Evolutionary conservation across 73 alveolate genomes (phyloP), one percentile per base, ranked within the genome.

Genomic region (Symbiodinium natans): DNA sequence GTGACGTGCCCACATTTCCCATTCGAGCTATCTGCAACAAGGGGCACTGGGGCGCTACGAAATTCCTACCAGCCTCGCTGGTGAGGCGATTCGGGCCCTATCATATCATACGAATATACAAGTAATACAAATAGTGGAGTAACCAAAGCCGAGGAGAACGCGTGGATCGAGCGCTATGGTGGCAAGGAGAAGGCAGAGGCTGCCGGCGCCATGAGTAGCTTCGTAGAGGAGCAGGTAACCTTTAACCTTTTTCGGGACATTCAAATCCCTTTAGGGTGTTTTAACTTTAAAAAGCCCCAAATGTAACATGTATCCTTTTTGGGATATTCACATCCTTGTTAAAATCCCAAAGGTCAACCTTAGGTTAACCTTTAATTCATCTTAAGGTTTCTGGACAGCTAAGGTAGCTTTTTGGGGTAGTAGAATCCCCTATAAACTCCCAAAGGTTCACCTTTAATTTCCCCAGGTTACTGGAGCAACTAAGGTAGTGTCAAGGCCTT

Each of bases 151-250:
- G n/a, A n/a, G n/a, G n/a, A n/a, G n/a, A 56, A 21, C 74, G 85
- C 95, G 42, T 88, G 95, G 95, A 23, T 38, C 74, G 95, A 88
- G 43, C 48, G 95, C 42, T 25, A 88, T 11, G 95, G 95, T 9
- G 95, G 86, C 48, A 56, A 83, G 29, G 92, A 54, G 59, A 27
- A 38, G 27, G 95, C 75, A 0, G 86, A 56, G 25, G 34, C 63
- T 2, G 95, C 39, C 31, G 95, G 86, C 4, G 86, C 86, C 41
- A 88, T 88, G 95, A 88, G 95, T 73, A 29, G 95, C 42, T 85
- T 34, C 27, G 71, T 10, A 52, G 71, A 13, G 71, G 19, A 52
- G 71, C 27, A 52, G 19, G 10, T 52, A 19, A 10, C 10, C 19
- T 52, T 52, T 52, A 19, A 10, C 19, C 19, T 52, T 52, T 52